Percentiles rank a stretch among this genome's conserved stretches.
Conservation (phyloP, 176 grass and related monocot genomes). For the Eragrostis nindensis region DNA sequence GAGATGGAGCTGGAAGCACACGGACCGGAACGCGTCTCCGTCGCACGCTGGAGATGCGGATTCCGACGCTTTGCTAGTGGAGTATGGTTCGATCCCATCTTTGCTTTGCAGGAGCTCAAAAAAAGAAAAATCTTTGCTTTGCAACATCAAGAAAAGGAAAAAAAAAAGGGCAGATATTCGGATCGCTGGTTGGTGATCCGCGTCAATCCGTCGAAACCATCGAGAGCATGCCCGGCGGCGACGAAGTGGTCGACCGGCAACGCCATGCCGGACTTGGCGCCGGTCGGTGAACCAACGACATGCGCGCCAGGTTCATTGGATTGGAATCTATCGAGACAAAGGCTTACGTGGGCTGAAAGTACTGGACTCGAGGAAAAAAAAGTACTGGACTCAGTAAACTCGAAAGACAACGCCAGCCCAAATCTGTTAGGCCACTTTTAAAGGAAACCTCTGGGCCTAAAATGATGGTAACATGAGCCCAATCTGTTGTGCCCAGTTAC, state of each 20-base stretch:
- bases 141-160: not conserved
- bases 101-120: not conserved
- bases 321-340: not conserved
- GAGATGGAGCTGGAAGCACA: not conserved
- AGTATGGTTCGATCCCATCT: constrained; percentile 34
- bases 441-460: not conserved
- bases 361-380: no score
- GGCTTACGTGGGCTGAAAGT: not conserved
- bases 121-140: constrained; percentile 18
- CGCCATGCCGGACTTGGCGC: not conserved
- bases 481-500: not conserved
- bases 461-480: accelerated
- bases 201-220: not conserved
- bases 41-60: constrained; percentile 3
- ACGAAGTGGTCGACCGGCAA: not conserved
- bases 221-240: not conserved
- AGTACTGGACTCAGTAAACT: no score
- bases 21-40: not conserved
- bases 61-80: constrained; percentile 4
- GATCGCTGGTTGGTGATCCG: not conserved
- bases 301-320: not conserved
- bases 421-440: not conserved
- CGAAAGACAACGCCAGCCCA: not conserved
- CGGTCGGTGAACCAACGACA: not conserved
- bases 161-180: not conserved